Conservation (phyloP, 1,139 yeast species). For the Blastobotrys niveus region DNA sequence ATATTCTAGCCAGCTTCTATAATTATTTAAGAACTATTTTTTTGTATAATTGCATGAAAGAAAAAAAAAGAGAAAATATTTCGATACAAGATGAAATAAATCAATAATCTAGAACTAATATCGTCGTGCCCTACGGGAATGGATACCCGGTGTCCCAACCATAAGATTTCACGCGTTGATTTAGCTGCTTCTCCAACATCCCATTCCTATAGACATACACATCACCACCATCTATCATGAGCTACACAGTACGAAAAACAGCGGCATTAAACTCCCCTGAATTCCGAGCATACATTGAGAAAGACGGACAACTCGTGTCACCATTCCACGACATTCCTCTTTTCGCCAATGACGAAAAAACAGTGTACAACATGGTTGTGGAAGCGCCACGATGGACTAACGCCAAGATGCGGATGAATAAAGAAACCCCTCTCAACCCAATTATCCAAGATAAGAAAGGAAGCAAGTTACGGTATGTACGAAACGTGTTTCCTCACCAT, state of each 20-base stretch:
- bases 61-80: constrained; percentile 1
- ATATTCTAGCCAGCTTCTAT: too few species aligned
- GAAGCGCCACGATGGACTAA: constrained; percentile 97
- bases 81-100: too few species aligned
- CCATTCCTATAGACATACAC: neutral
- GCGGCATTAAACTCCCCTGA: constrained; percentile 92
- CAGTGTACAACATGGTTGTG: constrained; percentile 78
- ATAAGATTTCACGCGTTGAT: too few species aligned
- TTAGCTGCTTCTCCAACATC: neutral
- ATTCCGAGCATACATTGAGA: constrained; percentile 72
- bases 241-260: constrained; percentile 52
- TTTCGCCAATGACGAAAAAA: constrained; percentile 55
- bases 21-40: too few species aligned
- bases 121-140: too few species aligned
- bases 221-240: constrained; percentile 28
- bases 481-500: constrained; percentile 92
- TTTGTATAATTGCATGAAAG: too few species aligned
- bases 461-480: constrained; percentile 76
- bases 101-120: too few species aligned
- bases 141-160: too few species aligned
- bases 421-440: constrained; percentile 72
- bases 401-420: constrained; percentile 86
- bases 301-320: constrained; percentile 63
- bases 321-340: constrained; percentile 82
- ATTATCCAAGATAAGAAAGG: constrained; percentile 90